A percentile compares a stretch with the other conserved stretches of the same genome.
Conservation (phyloP, 176 grass and related monocot species). For the Avena sativa region DNA sequence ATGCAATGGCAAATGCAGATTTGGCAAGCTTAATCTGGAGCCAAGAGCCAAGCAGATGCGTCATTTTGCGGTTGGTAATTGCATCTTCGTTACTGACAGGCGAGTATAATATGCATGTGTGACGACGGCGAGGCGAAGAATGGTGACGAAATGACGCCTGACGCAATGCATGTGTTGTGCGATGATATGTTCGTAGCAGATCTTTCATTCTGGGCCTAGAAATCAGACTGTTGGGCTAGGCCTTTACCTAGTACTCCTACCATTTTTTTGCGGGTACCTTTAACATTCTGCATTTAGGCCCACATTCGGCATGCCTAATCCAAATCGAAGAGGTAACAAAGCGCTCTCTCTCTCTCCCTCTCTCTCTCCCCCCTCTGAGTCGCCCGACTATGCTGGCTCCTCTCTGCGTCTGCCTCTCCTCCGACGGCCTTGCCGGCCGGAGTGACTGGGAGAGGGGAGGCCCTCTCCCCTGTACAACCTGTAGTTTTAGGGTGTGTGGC, state of each 20-base stretch:
- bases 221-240: neutral
- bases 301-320: too few relatives aligned
- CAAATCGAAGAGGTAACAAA: too few relatives aligned
- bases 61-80: neutral
- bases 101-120: neutral
- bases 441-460: too few relatives aligned
- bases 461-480: too few relatives aligned
- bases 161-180: neutral
- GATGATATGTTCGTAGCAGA: neutral
- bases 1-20: constrained; percentile 12
- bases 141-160: neutral
- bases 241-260: neutral
- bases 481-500: too few relatives aligned
- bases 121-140: neutral
- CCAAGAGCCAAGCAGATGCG: neutral
- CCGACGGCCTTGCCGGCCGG: too few relatives aligned
- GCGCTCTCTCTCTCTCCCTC: too few relatives aligned
- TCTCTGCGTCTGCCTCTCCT: too few relatives aligned
- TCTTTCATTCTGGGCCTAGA: neutral
- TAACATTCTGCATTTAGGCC: too few relatives aligned
- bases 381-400: too few relatives aligned
- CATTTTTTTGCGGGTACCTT: too few relatives aligned
- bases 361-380: too few relatives aligned
- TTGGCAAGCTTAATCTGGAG: neutral
- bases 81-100: neutral